Percentiles rank a stretch among this genome's conserved stretches.
Conservation (phyloP, 2,329 filamentous ascomycete genomes). For the Pyricularia sp. region DNA sequence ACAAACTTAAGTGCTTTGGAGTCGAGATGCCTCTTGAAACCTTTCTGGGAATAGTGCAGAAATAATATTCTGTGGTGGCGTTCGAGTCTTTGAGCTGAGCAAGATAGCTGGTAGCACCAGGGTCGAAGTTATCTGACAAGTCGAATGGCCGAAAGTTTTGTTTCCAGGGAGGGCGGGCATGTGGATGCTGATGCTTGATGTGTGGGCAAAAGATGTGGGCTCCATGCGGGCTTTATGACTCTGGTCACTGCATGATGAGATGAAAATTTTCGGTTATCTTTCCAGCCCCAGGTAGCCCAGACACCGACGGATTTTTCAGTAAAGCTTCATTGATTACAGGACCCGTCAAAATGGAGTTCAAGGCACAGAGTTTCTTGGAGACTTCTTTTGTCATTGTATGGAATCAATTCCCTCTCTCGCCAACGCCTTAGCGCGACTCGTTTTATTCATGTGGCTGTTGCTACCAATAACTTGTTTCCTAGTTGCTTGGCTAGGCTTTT, state of each 20-base stretch:
- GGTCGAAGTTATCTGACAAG: neutral
- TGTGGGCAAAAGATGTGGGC: neutral
- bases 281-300: neutral
- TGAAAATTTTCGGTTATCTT: neutral
- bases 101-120: neutral
- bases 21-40: neutral
- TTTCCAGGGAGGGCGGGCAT: neutral
- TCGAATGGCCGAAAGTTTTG: neutral
- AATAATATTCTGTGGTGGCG: neutral
- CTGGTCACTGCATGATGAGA: neutral
- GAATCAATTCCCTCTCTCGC: neutral
- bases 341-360: neutral
- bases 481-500: neutral
- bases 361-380: too few species aligned
- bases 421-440: neutral
- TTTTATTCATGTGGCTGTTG: neutral
- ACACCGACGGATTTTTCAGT: neutral
- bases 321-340: neutral
- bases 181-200: neutral
- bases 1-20: too few species aligned
- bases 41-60: neutral
- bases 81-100: neutral
- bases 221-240: neutral
- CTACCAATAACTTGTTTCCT: neutral
- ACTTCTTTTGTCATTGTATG: neutral